phyloP scores from a whole-genome alignment of 148 eudicot genomes.

The Mesembryanthemum crystallinum region DNA sequence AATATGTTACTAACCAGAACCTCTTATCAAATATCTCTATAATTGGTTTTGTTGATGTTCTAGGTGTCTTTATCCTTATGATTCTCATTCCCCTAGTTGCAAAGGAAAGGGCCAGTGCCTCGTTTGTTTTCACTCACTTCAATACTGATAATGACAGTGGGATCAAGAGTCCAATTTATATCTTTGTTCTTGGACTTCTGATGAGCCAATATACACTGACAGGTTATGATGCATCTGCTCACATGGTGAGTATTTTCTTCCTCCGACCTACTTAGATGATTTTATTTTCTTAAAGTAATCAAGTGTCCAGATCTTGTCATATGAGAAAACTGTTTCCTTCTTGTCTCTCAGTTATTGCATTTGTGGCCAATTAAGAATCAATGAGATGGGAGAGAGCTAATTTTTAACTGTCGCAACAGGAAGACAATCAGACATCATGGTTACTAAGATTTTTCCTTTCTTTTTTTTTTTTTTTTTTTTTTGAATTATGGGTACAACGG shows the following conservation, averaged over 20 bases:
- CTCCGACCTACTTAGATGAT: neutral
- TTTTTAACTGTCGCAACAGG: neutral
- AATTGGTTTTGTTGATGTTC: constrained; percentile 4
- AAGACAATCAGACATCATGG: too few relatives aligned
- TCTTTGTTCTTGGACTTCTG: constrained; percentile 81
- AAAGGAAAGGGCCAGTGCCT: constrained; percentile 65
- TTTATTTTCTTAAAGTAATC: neutral
- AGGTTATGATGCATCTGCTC: constrained; percentile 97
- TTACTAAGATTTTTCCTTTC: too few relatives aligned
- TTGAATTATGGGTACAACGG: too few relatives aligned
- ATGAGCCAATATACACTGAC: constrained; percentile 94
- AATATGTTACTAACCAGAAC: neutral
- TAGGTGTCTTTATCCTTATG: constrained; percentile 97
- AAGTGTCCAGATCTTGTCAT: too few relatives aligned
- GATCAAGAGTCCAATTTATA: constrained; percentile 59
- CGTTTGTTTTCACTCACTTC: constrained; percentile 92
- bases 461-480: too few relatives aligned
- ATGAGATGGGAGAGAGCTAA: neutral
- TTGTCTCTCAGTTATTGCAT: neutral
- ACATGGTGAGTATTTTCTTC: constrained; percentile 52
- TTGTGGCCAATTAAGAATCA: neutral
- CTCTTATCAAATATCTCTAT: neutral
- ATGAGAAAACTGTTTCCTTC: neutral
- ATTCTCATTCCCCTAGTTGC: constrained; percentile 77
- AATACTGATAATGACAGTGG: constrained; percentile 75